phyloP scores from a whole-genome alignment of 2,329 filamentous ascomycete species.

The Lachnellula occidentalis region DNA sequence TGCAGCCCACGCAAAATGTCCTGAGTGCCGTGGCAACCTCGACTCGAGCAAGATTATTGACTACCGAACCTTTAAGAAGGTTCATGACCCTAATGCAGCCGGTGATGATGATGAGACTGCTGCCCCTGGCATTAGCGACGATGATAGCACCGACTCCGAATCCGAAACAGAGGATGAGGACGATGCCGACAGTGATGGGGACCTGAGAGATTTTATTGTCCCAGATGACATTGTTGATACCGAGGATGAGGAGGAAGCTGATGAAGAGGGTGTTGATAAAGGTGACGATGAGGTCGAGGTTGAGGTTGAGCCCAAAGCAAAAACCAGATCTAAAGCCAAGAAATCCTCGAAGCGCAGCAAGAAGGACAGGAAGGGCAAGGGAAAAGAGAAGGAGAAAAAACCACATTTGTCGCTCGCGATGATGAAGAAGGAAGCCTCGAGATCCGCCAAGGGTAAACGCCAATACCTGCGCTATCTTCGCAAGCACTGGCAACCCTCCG shows the following conservation, averaged over 20 bases:
- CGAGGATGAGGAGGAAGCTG: constrained; percentile 27
- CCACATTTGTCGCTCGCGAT: constrained; percentile 49
- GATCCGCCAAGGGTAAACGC: constrained; percentile 58
- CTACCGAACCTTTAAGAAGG: constrained; percentile 65
- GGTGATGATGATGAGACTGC: constrained; percentile 19
- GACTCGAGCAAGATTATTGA: constrained; percentile 68
- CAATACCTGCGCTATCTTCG: constrained; percentile 68
- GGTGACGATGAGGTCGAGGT: constrained; percentile 27
- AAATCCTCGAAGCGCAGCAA: constrained; percentile 7
- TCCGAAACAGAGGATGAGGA: constrained; percentile 19
- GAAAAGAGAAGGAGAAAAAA: constrained; percentile 29
- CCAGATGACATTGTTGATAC: constrained; percentile 37
- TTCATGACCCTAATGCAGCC: constrained; percentile 55
- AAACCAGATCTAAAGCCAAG: constrained; percentile 35
- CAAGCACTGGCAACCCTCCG: constrained; percentile 68
- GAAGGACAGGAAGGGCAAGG: constrained; percentile 33
- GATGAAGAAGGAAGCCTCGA: constrained; percentile 61
- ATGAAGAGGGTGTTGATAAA: constrained; percentile 29
- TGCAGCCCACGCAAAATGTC: constrained; percentile 47
- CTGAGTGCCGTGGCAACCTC: constrained; percentile 65
- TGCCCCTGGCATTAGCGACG: constrained; percentile 4
- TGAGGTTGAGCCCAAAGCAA: constrained; percentile 25
- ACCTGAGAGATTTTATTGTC: constrained; percentile 52
- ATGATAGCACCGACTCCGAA: constrained; percentile 19
- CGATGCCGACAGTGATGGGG: constrained; percentile 34